These are phyloP conservation scores for Clonostachys chloroleuca DNA, from an alignment of 2,329 filamentous ascomycete species.

Conservation along the genomic window DNA sequence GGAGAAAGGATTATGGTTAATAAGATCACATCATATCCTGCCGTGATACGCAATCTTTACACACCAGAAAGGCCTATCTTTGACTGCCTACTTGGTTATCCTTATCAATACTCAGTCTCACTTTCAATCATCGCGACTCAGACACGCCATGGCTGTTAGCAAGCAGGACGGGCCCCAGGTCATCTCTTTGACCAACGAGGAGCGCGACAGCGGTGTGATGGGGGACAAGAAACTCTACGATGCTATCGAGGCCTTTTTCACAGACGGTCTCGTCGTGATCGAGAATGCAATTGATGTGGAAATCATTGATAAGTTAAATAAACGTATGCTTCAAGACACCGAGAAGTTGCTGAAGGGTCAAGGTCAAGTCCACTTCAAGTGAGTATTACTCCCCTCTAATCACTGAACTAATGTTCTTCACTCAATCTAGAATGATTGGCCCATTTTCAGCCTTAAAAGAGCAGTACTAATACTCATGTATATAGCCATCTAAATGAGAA, in stretches of 20 bases:
- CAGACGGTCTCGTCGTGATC: slow-evolving; percentile 13
- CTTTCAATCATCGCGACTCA: no score
- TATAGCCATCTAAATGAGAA: slow-evolving; percentile 10
- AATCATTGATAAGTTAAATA: slow-evolving; percentile 18
- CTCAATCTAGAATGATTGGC: not conserved
- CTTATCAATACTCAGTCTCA: no score
- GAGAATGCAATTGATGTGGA: slow-evolving; percentile 14
- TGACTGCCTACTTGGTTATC: no score
- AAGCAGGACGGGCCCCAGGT: slow-evolving; percentile 2
- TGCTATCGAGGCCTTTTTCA: slow-evolving; percentile 15
- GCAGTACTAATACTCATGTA: not conserved
- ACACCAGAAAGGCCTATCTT: no score
- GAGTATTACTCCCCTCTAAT: not conserved
- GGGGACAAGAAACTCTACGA: slow-evolving; percentile 15
- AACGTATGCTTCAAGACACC: slow-evolving; percentile 12
- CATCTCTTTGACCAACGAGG: slow-evolving; percentile 10
- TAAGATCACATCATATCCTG: no score
- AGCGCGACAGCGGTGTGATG: slow-evolving; percentile 13
- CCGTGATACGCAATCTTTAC: no score
- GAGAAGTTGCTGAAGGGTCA: slow-evolving; percentile 9
- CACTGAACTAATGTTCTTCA: not conserved
- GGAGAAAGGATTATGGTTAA: no score
- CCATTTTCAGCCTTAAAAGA: no score
- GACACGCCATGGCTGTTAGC: not conserved
- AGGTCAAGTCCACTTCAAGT: slow-evolving; percentile 9